Evolutionary conservation across 495 filamentous ascomycete species (phyloP).

Genomic region (Penicillium soppii): DNA sequence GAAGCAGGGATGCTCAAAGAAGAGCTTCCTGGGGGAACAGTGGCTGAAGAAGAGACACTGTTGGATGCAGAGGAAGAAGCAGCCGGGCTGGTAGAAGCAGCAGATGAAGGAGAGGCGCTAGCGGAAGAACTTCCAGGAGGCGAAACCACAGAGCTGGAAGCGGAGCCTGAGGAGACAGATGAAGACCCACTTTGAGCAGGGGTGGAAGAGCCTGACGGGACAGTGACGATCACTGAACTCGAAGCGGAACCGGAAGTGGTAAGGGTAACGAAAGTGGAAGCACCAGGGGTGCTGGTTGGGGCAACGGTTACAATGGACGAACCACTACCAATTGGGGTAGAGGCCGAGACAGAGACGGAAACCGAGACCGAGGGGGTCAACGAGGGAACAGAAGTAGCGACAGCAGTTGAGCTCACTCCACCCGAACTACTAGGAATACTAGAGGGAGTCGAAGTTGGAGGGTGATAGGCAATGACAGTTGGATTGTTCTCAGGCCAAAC

Average conservation of each 20-base stretch:
- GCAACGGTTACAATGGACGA: conserved; percentile 15
- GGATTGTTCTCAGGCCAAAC: conserved; percentile 28
- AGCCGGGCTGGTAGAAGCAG: neutral
- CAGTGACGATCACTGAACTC: neutral
- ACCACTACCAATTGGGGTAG: conserved; percentile 15
- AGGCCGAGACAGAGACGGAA: conserved; percentile 13
- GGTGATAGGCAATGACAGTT: conserved; percentile 22
- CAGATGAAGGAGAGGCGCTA: conserved; percentile 1
- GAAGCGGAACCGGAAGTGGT: conserved; percentile 4
- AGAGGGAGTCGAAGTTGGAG: conserved; percentile 12
- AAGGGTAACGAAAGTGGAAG: conserved; percentile 17
- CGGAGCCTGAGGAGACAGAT: neutral
- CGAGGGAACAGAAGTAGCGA: conserved; percentile 9
- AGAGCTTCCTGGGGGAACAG: neutral
- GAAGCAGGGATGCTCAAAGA: neutral
- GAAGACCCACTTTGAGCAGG: neutral
- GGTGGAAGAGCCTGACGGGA: conserved; percentile 1
- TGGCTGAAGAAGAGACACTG: neutral
- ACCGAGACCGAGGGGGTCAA: conserved; percentile 8
- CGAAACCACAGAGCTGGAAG: conserved; percentile 3
- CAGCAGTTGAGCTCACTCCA: conserved; percentile 9
- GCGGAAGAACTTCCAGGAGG: conserved; percentile 4
- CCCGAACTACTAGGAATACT: conserved; percentile 9
- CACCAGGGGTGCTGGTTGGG: conserved; percentile 6
- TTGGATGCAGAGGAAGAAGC: neutral